A percentile compares a stretch with the other conserved stretches of the same genome.
These are phyloP conservation scores for Anthracocystis setariae DNA, from an alignment of 1,284 basidiomycete genomes.

Conservation along the genomic window DNA sequence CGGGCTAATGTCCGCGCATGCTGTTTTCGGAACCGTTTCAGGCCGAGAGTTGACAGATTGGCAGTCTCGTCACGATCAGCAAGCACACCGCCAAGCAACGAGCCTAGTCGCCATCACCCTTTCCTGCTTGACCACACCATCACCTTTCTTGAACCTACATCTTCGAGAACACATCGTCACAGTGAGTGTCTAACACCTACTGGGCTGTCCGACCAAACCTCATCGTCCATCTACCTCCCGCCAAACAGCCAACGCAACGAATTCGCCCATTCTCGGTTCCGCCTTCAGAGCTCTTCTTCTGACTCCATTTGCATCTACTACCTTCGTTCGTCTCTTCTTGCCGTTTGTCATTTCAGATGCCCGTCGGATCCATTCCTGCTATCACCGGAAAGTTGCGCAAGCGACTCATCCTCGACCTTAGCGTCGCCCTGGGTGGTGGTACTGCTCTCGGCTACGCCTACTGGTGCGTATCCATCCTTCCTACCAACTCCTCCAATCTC, in stretches of 20 bases:
- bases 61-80: slow-evolving; percentile 19
- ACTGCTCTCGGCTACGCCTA: slow-evolving; percentile 62
- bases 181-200: slow-evolving; percentile 20
- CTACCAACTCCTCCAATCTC: not conserved
- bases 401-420: slow-evolving; percentile 64
- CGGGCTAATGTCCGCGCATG: not conserved
- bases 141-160: slow-evolving; percentile 15
- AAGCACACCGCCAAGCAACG: slow-evolving; percentile 5
- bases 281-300: slow-evolving; percentile 4
- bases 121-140: slow-evolving; percentile 9
- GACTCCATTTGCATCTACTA: slow-evolving; percentile 8
- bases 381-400: slow-evolving; percentile 66
- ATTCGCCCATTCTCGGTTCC: not conserved
- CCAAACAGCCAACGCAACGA: no score
- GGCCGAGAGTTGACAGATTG: slow-evolving; percentile 4
- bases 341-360: slow-evolving; percentile 32
- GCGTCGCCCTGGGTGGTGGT: slow-evolving; percentile 62
- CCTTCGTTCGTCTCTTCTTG: not conserved
- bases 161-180: slow-evolving; percentile 21
- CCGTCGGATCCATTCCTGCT: slow-evolving; percentile 57
- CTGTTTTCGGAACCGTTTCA: slow-evolving; percentile 3
- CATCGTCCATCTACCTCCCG: not conserved
- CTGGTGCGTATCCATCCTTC: slow-evolving; percentile 47
- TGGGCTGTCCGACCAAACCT: not conserved
- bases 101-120: not conserved